Base-by-base conservation (phyloP, 441 rosid species). In the Flueggea neowawraea region DNA sequence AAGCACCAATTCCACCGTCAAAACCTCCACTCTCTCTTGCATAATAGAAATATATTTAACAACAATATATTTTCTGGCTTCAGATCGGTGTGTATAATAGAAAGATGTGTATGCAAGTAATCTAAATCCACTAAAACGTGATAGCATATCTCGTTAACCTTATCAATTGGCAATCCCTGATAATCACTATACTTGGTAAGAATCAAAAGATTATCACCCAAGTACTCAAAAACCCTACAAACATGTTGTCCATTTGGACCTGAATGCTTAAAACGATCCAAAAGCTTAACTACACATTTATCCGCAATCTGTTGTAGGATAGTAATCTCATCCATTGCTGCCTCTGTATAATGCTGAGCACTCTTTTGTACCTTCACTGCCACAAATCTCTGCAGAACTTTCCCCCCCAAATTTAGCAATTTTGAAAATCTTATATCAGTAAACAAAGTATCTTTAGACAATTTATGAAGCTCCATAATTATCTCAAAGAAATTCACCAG, bases 211-310 rank as follows among this genome's bases (percentile, higher is more conserved):
- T 87, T 85, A 78, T 87, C 94, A 28, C 94, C 94, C 57, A 87
- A 75, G 73, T 84, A 87, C 75, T 87, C 94, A 68, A 87, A 87
- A 59, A 83, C 87, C 88, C 84, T 84, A 69, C 90, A 87, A 53
- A 87, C 90, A 76, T 87, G 94, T 70, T 87, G 90, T 10, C 93
- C 93, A 66, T 87, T 87, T 14, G 88, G 88, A 28, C 94, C 94
- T 0, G 84, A 82, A 77, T 84, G 94, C 77, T 84, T 87, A 65
- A 87, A 87, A 71, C 84, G 88, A 78, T 87, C 94, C 69, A 87
- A 75, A 75, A 87, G 94, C 81, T 84, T 84, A 61, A 87, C 94
- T 6, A 82, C 90, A 55, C 81, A 84, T 66, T 84, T 84, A 15
- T 82, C 88, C 0, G 90, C 88, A 61, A 84, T 73, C 74, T 87